Evolutionary conservation across 805 yeast genomes (phyloP), one percentile per base, ranked within the genome.

Genomic region (Candida stauntonica): DNA sequence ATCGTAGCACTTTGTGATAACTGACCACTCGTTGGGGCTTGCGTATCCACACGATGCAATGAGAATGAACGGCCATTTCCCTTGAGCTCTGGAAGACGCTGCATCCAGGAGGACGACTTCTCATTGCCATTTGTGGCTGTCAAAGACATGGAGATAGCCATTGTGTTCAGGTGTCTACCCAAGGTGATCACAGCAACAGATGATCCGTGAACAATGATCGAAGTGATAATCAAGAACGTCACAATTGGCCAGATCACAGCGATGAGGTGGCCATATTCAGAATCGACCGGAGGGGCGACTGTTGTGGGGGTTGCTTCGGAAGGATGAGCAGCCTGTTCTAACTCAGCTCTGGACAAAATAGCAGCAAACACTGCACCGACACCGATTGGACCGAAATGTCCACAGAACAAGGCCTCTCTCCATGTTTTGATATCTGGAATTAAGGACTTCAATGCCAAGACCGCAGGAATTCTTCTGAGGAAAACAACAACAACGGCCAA

Each of bases 371-470:
- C 70, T 2, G 95, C 95, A 41, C 96, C 96, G 17, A 88, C 96
- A 33, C 97, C 97, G 55, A 89, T 86, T 2, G 97, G 96, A 14
- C 97, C 97, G 61, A 89, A 88, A 63, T 88, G 96, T 16, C 96
- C 96, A 59, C 94, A 86, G 60, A 89, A 89, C 3, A 88, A 58
- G 0, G 96, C 96, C 60, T 88, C 97, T 59, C 95, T 77, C 95
- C 96, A 88, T 9, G 86, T 75, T 52, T 86, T 80, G 28, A 88
- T 75, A 57, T 88, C 96, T 0, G 96, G 96, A 2, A 86, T 81
- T 17, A 87, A 57, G 0, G 91, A 88, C 53, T 84, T 84, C 35
- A 85, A 63, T 0, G 77, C 71, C 34, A 88, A 53, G 30, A 88
- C 85, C 1, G 86, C 89, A 0, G 97, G 97, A 8, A 88, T 67